A percentile compares a stretch with the other conserved stretches of the same genome.
Evolutionary conservation across 306 rosid genomes (phyloP).

Genomic region (Quercus glauca): DNA sequence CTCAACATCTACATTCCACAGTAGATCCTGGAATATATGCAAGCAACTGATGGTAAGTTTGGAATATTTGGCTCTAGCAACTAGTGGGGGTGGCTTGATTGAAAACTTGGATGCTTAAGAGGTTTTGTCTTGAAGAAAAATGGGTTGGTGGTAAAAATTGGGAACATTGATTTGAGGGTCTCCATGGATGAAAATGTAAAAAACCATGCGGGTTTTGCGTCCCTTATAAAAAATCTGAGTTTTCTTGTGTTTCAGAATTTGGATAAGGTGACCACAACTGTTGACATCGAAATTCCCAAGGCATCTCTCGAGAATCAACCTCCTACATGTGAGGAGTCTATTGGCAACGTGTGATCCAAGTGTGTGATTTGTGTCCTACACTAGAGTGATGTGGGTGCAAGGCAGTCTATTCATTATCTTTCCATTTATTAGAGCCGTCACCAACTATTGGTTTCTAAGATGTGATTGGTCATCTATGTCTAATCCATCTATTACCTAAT

Average conservation of each 20-base stretch:
- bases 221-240: too few relatives aligned
- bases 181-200: slow-evolving; percentile 39
- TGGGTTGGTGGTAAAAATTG: slow-evolving; percentile 51
- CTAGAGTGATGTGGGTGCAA: too few relatives aligned
- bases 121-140: slow-evolving; percentile 19
- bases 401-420: too few relatives aligned
- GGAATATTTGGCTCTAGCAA: slow-evolving; percentile 57
- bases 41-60: slow-evolving; percentile 63
- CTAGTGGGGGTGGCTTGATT: slow-evolving; percentile 62
- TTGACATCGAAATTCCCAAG: too few relatives aligned
- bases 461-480: too few relatives aligned
- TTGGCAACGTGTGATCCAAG: too few relatives aligned
- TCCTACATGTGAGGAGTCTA: too few relatives aligned
- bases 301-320: too few relatives aligned
- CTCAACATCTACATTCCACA: slow-evolving; percentile 41
- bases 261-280: not conserved
- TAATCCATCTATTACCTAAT: too few relatives aligned
- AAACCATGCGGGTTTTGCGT: not conserved
- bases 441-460: too few relatives aligned
- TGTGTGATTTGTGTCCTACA: too few relatives aligned
- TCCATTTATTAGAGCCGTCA: too few relatives aligned
- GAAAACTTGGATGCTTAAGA: slow-evolving; percentile 40
- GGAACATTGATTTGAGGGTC: slow-evolving; percentile 46
- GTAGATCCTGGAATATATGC: slow-evolving; percentile 60
- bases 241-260: not conserved